Evolutionary conservation across 2,329 filamentous ascomycete genomes (phyloP).

Genomic region (Helotiales sp.): DNA sequence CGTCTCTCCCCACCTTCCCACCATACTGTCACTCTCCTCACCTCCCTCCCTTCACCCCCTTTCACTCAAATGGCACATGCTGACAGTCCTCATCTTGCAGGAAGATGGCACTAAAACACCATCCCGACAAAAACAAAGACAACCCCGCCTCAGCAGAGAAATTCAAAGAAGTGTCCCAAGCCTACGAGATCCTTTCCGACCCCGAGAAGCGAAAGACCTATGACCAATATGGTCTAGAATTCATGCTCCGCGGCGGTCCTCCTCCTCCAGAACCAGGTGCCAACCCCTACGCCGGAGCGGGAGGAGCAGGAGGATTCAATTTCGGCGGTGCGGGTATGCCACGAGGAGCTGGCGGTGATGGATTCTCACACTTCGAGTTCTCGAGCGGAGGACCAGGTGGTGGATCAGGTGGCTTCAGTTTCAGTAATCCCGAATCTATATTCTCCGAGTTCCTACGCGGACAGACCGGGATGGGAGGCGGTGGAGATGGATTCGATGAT

Average conservation of each 20-base stretch:
- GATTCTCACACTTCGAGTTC: constrained; percentile 49
- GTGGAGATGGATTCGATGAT: constrained; percentile 50
- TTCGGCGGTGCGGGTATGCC: constrained; percentile 49
- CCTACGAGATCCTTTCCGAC: constrained; percentile 96
- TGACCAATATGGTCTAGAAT: constrained; percentile 92
- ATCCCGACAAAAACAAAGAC: constrained; percentile 98
- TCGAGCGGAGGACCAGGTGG: constrained; percentile 47
- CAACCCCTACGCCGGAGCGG: constrained; percentile 59
- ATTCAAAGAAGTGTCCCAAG: constrained; percentile 97
- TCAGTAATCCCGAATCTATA: constrained; percentile 80
- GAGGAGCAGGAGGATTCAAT: constrained; percentile 52
- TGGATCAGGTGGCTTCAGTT: constrained; percentile 71
- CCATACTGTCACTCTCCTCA: neutral
- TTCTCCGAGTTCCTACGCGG: constrained; percentile 80
- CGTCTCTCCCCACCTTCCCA: constrained; percentile 32
- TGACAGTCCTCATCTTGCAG: constrained; percentile 42
- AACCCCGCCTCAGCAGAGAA: constrained; percentile 83
- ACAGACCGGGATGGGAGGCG: constrained; percentile 42
- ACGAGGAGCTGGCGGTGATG: constrained; percentile 52
- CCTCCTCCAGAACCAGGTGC: constrained; percentile 61
- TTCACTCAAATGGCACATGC: neutral
- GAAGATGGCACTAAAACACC: constrained; percentile 86
- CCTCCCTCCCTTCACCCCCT: neutral
- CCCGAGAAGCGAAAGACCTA: constrained; percentile 96
- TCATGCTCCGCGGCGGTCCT: constrained; percentile 78